A percentile compares a stretch with the other conserved stretches of the same genome.
Conservation (phyloP, 257 asterid genomes). For the Phtheirospermum japonicum region DNA sequence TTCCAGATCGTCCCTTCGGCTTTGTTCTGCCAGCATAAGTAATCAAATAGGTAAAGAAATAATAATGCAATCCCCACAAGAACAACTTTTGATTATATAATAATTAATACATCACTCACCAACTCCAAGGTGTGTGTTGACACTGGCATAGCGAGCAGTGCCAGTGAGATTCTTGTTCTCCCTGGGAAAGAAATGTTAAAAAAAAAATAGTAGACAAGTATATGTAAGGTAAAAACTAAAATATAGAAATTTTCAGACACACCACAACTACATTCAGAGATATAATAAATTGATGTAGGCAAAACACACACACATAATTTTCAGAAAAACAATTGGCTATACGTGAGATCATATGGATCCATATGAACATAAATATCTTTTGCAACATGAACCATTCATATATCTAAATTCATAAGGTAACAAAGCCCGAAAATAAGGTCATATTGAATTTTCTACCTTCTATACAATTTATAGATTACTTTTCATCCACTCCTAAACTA, state of each 20-base stretch:
- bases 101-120: constrained; percentile 47
- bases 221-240: constrained; percentile 19
- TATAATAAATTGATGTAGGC: no score
- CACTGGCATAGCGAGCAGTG: constrained; percentile 96
- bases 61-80: not conserved
- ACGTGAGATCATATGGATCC: not conserved
- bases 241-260: constrained; percentile 4
- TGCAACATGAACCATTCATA: not conserved
- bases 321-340: not conserved
- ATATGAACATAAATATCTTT: no score
- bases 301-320: no score
- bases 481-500: constrained; percentile 1
- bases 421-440: not conserved
- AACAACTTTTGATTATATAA: constrained; percentile 14
- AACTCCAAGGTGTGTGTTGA: constrained; percentile 88
- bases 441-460: not conserved
- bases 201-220: constrained; percentile 18
- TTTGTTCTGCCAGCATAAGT: constrained; percentile 68
- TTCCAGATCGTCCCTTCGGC: constrained; percentile 96
- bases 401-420: constrained; percentile 15
- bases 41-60: constrained; percentile 2
- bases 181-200: constrained; percentile 41
- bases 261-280: not conserved
- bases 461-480: not conserved
- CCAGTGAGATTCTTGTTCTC: constrained; percentile 96